Percentiles rank a stretch among this genome's conserved stretches.
These are phyloP conservation scores for Candida mattraensis DNA, from an alignment of 805 yeast species.

Conservation along the genomic window DNA sequence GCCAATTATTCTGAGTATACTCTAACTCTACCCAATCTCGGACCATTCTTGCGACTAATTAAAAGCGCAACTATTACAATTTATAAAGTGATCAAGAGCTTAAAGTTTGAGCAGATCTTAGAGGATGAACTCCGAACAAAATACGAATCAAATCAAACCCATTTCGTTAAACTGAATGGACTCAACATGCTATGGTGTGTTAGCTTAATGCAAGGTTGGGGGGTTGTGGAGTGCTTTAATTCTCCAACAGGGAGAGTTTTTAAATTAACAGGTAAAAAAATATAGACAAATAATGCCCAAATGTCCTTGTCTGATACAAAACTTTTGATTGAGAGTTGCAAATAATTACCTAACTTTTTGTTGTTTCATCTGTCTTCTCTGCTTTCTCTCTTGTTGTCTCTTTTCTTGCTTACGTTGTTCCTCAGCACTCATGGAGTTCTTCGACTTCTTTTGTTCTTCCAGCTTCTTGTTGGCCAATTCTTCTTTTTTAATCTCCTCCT, in stretches of 20 bases:
- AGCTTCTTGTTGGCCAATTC: slow-evolving; percentile 68
- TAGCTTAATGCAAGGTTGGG: slow-evolving; percentile 53
- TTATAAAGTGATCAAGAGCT: slow-evolving; percentile 37
- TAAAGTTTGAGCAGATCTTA: slow-evolving; percentile 42
- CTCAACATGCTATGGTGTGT: slow-evolving; percentile 49
- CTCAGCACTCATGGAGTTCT: slow-evolving; percentile 67
- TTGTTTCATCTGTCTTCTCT: slow-evolving; percentile 67
- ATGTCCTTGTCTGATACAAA: slow-evolving; percentile 1
- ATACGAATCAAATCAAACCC: slow-evolving; percentile 46
- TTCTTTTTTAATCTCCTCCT: slow-evolving; percentile 66
- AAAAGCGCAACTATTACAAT: slow-evolving; percentile 46
- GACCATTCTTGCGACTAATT: slow-evolving; percentile 45
- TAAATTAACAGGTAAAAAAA: slow-evolving; percentile 43
- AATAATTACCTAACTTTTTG: slow-evolving; percentile 44
- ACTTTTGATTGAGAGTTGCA: neutral
- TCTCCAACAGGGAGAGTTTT: slow-evolving; percentile 56
- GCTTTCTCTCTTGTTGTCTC: slow-evolving; percentile 79
- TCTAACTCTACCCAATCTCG: slow-evolving; percentile 50
- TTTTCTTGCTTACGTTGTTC: slow-evolving; percentile 78
- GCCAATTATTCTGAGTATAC: slow-evolving; percentile 35
- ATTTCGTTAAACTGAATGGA: slow-evolving; percentile 51
- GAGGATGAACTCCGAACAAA: slow-evolving; percentile 42
- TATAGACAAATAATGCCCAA: slow-evolving; percentile 7
- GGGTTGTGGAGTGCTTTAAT: slow-evolving; percentile 49
- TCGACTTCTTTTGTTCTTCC: slow-evolving; percentile 64